These are phyloP conservation scores for Arthrocladium fulminans DNA, from an alignment of 2,329 filamentous ascomycete species.

Conservation along the genomic window DNA sequence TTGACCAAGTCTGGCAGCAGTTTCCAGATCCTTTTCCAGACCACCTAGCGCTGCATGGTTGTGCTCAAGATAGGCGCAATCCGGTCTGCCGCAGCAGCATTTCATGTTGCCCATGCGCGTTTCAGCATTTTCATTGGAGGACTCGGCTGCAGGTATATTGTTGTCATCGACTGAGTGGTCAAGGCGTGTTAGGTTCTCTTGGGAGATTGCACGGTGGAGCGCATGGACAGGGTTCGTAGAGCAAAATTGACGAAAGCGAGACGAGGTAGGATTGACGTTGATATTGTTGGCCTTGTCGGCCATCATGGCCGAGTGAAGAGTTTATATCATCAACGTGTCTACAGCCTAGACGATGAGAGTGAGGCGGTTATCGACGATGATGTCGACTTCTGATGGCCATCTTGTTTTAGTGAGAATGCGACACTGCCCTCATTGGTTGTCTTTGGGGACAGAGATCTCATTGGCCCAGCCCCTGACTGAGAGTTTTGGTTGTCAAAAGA, in stretches of 20 bases:
- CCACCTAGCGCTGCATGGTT: slow-evolving; percentile 69
- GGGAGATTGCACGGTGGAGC: slow-evolving; percentile 13
- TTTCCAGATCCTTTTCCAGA: slow-evolving; percentile 79
- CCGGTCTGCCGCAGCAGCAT: slow-evolving; percentile 78
- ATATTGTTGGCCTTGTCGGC: slow-evolving; percentile 2
- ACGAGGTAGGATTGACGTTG: slow-evolving; percentile 14
- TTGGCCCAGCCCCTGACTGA: slow-evolving; percentile 16
- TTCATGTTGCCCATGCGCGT: slow-evolving; percentile 16
- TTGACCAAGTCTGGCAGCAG: slow-evolving; percentile 81
- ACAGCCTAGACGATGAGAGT: not conserved
- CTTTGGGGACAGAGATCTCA: slow-evolving; percentile 6
- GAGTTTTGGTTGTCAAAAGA: no score
- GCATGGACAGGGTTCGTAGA: slow-evolving; percentile 16
- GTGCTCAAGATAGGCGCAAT: slow-evolving; percentile 72
- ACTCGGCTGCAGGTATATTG: slow-evolving; percentile 14
- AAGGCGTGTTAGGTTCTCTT: slow-evolving; percentile 14
- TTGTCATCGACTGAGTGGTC: slow-evolving; percentile 18
- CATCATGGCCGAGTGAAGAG: not conserved
- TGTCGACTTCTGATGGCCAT: slow-evolving; percentile 1
- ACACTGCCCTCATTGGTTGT: not conserved
- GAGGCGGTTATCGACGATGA: slow-evolving; percentile 4
- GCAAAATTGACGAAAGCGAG: slow-evolving; percentile 18
- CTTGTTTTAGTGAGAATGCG: not conserved
- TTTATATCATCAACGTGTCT: slow-evolving; percentile 2
- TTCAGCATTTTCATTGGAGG: slow-evolving; percentile 12